phyloP scores from a whole-genome alignment of 1,284 basidiomycete species.

The Fomitiporia mediterranea region DNA sequence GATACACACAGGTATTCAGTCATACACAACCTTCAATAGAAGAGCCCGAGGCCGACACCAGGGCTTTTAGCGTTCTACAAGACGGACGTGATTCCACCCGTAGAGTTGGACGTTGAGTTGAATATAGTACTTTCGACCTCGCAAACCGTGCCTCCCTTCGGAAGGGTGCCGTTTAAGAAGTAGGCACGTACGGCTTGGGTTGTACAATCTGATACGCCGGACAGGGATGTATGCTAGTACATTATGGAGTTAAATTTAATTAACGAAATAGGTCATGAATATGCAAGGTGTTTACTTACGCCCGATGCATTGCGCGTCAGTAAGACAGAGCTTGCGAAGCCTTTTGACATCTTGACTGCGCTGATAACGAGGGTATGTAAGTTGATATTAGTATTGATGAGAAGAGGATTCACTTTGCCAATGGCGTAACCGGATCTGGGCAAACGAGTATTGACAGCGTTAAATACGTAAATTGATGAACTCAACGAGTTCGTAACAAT shows the following conservation, averaged over 20 bases:
- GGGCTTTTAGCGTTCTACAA: too few species aligned
- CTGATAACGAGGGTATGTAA: conserved; percentile 5
- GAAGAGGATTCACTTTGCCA: neutral
- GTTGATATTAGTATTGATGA: neutral
- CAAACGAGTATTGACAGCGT: too few species aligned
- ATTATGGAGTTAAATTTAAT: neutral
- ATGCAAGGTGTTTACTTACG: conserved; percentile 18
- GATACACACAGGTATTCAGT: too few species aligned
- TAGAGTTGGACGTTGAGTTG: too few species aligned
- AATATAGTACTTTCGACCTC: conserved; percentile 15
- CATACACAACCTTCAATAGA: too few species aligned
- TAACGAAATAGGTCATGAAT: too few species aligned
- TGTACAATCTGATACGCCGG: conserved; percentile 21
- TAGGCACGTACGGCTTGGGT: conserved; percentile 16
- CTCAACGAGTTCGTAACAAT: neutral
- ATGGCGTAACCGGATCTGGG: conserved; percentile 16
- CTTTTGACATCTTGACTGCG: conserved; percentile 22
- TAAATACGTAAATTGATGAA: neutral
- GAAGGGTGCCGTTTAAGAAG: conserved; percentile 21
- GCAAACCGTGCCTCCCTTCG: conserved; percentile 20
- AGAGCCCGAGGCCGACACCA: too few species aligned
- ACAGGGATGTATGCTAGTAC: conserved; percentile 19
- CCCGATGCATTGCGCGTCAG: conserved; percentile 24
- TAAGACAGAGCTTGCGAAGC: conserved; percentile 24
- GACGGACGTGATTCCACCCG: too few species aligned